A percentile compares a stretch with the other conserved stretches of the same genome.
Conservation (phyloP, 225 moss, liverwort and hornwort genomes). For the Lunularia cruciata region DNA sequence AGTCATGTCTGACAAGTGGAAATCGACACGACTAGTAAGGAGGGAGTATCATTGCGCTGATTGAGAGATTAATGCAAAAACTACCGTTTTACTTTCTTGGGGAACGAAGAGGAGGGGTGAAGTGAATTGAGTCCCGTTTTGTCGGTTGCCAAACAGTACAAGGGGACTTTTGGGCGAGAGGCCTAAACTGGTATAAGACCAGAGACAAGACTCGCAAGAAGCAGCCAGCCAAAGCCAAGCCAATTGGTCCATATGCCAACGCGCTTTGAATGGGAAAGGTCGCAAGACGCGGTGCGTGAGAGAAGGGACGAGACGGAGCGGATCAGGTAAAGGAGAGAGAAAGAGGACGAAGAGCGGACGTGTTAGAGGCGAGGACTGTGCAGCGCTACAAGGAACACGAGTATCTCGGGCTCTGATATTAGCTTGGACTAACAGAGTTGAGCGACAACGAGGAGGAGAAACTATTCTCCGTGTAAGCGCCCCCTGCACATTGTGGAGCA, state of each 20-base stretch:
- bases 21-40: not conserved
- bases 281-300: not conserved
- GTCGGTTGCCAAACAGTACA: not conserved
- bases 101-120: not conserved
- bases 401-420: too few species aligned
- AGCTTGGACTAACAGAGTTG: too few species aligned
- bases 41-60: not conserved
- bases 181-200: constrained; percentile 8
- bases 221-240: too few species aligned
- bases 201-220: not conserved
- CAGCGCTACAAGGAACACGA: too few species aligned
- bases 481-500: too few species aligned
- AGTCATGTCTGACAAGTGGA: not conserved
- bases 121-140: not conserved
- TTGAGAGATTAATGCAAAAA: not conserved
- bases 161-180: not conserved
- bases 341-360: not conserved
- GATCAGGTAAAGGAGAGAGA: too few species aligned
- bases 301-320: not conserved
- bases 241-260: constrained; percentile 9
- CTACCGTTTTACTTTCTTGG: not conserved
- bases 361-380: not conserved
- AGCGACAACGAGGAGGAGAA: too few species aligned
- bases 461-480: too few species aligned
- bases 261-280: constrained; percentile 5